Conservation (phyloP, 2,329 filamentous ascomycete species). For the Apiospora rasikravindrae region DNA sequence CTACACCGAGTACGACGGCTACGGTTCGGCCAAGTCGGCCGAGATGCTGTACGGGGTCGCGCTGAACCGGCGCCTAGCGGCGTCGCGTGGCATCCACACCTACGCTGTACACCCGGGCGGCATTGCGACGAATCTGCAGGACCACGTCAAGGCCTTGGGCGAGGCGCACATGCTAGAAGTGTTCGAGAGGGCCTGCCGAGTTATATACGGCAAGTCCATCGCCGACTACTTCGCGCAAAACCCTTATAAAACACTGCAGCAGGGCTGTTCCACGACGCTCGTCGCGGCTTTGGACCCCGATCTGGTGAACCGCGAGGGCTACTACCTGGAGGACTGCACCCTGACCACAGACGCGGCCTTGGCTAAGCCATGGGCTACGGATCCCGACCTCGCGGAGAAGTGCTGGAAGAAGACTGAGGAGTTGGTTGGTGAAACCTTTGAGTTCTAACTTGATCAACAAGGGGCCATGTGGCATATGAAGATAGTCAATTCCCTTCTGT, state of each 20-base stretch:
- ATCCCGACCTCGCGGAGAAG: slow-evolving; percentile 42
- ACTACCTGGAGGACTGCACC: slow-evolving; percentile 44
- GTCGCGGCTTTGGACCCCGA: slow-evolving; percentile 50
- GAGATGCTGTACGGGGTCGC: slow-evolving; percentile 49
- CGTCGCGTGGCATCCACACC: slow-evolving; percentile 37
- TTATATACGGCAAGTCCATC: slow-evolving; percentile 33
- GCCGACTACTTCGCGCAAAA: slow-evolving; percentile 26
- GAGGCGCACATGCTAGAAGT: slow-evolving; percentile 26
- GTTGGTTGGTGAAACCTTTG: slow-evolving; percentile 43
- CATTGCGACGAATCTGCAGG: slow-evolving; percentile 35
- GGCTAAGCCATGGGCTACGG: slow-evolving; percentile 41
- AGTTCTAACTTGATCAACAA: slow-evolving; percentile 10
- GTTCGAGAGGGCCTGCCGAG: slow-evolving; percentile 28
- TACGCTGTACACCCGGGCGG: slow-evolving; percentile 47
- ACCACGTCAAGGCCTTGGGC: slow-evolving; percentile 26
- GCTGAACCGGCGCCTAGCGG: slow-evolving; percentile 38
- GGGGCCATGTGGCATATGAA: background rate
- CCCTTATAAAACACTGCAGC: slow-evolving; percentile 42
- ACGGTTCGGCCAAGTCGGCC: slow-evolving; percentile 52
- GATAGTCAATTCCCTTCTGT: background rate
- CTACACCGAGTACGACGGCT: slow-evolving; percentile 44
- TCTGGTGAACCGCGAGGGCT: slow-evolving; percentile 37
- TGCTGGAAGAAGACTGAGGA: slow-evolving; percentile 45
- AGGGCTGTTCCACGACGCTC: slow-evolving; percentile 48
- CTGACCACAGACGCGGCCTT: slow-evolving; percentile 34